Conservation (phyloP, 345 rosid species). For the Rhodamnia rubescens region DNA sequence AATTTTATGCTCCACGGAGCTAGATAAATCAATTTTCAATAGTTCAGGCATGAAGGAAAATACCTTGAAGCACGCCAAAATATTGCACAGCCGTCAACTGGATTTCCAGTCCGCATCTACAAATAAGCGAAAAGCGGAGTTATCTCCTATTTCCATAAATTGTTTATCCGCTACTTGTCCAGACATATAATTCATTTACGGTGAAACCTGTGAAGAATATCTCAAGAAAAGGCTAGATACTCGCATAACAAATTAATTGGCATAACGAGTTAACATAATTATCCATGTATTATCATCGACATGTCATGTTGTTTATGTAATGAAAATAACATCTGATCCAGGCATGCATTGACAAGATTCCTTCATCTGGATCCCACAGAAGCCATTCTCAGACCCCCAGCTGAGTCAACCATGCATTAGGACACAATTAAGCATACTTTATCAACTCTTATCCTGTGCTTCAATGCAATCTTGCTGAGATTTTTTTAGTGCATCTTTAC, state of each 20-base stretch:
- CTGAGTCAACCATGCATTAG: background rate
- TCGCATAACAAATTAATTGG: background rate
- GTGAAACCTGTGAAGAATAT: background rate
- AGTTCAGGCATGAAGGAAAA: background rate
- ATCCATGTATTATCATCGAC: background rate
- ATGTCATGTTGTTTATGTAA: background rate
- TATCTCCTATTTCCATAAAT: background rate
- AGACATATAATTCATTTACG: background rate
- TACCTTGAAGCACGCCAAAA: conserved; percentile 91
- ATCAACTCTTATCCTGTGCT: background rate
- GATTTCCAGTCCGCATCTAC: conserved; percentile 93
- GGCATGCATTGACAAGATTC: background rate
- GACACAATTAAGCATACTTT: background rate
- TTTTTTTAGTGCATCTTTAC: background rate
- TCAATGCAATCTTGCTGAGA: background rate
- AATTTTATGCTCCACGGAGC: background rate
- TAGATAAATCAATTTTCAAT: background rate
- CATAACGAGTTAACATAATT: background rate
- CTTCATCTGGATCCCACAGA: background rate
- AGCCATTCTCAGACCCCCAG: background rate
- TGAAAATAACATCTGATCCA: background rate
- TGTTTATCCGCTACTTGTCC: background rate
- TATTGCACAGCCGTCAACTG: conserved; percentile 94
- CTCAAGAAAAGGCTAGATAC: background rate
- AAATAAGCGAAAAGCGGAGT: background rate